phyloP scores from a whole-genome alignment of 768 basidiomycete genomes.

The Peribolospora baueri region DNA sequence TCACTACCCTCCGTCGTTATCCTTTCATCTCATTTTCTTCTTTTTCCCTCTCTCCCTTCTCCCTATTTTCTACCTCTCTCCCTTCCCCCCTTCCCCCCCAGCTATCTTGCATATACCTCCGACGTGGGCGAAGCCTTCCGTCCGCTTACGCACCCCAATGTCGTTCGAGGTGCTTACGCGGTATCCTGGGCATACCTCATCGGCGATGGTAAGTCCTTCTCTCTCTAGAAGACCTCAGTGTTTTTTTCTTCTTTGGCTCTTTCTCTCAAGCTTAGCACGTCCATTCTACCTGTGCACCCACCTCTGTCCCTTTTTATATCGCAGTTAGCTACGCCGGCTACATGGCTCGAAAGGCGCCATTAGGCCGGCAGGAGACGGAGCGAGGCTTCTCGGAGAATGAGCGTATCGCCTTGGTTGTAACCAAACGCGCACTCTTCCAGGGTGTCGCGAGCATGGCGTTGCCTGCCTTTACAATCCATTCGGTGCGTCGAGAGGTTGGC shows the following conservation, averaged over 20 bases:
- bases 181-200: conserved; percentile 58
- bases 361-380: no score
- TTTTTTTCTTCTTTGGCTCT: conserved; percentile 13
- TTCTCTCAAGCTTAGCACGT: conserved; percentile 42
- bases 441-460: conserved; percentile 56
- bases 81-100: no score
- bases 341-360: no score
- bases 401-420: background rate
- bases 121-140: conserved; percentile 65
- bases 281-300: background rate
- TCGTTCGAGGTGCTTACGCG: conserved; percentile 56
- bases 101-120: conserved; percentile 31
- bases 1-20: no score
- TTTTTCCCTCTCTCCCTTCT: no score
- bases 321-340: background rate
- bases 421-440: conserved; percentile 31
- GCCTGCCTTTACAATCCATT: background rate
- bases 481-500: no score
- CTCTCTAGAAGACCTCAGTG: no score
- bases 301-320: background rate
- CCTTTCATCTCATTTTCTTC: no score
- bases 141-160: conserved; percentile 44
- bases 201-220: conserved; percentile 28
- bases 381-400: background rate
- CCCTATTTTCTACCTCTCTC: no score